phyloP scores from a whole-genome alignment of 2,329 filamentous ascomycete species.

The Myotisia sp. region DNA sequence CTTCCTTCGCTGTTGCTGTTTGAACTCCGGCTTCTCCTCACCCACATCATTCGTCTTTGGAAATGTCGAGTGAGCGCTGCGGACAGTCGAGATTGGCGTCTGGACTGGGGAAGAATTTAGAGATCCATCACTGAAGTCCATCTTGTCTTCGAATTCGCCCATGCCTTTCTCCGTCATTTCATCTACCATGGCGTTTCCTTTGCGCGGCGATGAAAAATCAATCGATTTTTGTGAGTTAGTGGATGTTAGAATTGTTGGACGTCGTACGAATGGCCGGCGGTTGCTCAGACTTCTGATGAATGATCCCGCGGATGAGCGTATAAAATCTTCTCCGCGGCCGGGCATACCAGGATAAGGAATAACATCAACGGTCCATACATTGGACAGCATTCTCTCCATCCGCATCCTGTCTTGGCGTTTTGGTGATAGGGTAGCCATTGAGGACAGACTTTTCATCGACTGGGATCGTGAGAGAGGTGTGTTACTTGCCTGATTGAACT shows the following conservation, averaged over 20 bases:
- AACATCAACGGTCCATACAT: constrained; percentile 71
- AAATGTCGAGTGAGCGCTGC: constrained; percentile 4
- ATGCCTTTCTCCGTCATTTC: neutral
- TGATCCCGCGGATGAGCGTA: constrained; percentile 65
- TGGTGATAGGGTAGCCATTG: constrained; percentile 60
- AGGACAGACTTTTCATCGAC: constrained; percentile 50
- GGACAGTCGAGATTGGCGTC: constrained; percentile 7
- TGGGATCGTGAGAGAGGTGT: constrained; percentile 32
- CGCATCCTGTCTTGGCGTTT: constrained; percentile 60
- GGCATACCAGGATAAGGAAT: constrained; percentile 73
- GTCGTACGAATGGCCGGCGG: constrained; percentile 58
- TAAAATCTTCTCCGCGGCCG: constrained; percentile 54
- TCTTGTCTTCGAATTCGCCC: constrained; percentile 5
- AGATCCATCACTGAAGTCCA: constrained; percentile 1
- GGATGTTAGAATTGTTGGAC: constrained; percentile 44
- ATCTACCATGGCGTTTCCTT: constrained; percentile 5
- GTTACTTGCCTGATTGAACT: constrained; percentile 4
- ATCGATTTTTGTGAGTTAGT: constrained; percentile 10
- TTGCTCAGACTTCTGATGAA: constrained; percentile 81
- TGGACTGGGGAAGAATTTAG: neutral
- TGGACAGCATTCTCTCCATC: constrained; percentile 57
- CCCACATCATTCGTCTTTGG: constrained; percentile 2
- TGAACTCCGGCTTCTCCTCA: constrained; percentile 1
- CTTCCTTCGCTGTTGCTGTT: constrained; percentile 4
- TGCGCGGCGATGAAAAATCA: constrained; percentile 4